A percentile compares a stretch with the other conserved stretches of the same genome.
phyloP scores from a whole-genome alignment of 805 yeast species.

The Lachancea sp. region DNA sequence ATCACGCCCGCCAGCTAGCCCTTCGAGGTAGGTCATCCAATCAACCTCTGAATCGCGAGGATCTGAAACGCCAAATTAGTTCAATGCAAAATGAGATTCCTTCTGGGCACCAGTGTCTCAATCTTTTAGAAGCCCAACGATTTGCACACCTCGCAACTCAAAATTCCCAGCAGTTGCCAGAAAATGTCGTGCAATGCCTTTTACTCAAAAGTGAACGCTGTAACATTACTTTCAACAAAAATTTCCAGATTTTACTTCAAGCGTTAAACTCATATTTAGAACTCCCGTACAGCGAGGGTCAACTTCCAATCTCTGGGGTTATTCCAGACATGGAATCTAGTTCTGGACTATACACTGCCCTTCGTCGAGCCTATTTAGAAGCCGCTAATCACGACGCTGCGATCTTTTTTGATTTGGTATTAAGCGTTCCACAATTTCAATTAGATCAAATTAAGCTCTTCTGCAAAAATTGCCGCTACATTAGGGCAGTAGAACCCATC shows the following conservation, averaged over 20 bases:
- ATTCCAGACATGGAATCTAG: constrained; percentile 88
- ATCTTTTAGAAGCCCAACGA: constrained; percentile 47
- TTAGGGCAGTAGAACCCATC: constrained; percentile 23
- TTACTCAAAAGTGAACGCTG: neutral
- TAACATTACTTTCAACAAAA: neutral
- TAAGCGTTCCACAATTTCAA: constrained; percentile 30
- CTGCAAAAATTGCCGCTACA: constrained; percentile 52
- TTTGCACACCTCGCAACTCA: constrained; percentile 38
- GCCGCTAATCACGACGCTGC: constrained; percentile 49
- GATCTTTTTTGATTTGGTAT: constrained; percentile 22
- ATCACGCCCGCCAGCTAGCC: constrained; percentile 37
- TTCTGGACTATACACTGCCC: constrained; percentile 50
- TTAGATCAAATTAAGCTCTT: constrained; percentile 41
- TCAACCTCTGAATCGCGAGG: neutral
- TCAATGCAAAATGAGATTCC: neutral
- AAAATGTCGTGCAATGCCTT: constrained; percentile 18
- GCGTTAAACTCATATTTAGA: constrained; percentile 49
- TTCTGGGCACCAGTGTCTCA: constrained; percentile 22
- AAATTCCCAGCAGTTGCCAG: neutral
- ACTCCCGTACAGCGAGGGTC: constrained; percentile 28
- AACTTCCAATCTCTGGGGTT: constrained; percentile 65
- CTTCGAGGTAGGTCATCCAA: neutral
- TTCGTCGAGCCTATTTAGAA: constrained; percentile 51
- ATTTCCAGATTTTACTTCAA: constrained; percentile 33
- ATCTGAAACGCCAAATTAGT: neutral